Percentiles rank a stretch among this genome's conserved stretches.
Evolutionary conservation across 1,139 yeast genomes (phyloP).

Genomic region (Yamadazyma taylorii): DNA sequence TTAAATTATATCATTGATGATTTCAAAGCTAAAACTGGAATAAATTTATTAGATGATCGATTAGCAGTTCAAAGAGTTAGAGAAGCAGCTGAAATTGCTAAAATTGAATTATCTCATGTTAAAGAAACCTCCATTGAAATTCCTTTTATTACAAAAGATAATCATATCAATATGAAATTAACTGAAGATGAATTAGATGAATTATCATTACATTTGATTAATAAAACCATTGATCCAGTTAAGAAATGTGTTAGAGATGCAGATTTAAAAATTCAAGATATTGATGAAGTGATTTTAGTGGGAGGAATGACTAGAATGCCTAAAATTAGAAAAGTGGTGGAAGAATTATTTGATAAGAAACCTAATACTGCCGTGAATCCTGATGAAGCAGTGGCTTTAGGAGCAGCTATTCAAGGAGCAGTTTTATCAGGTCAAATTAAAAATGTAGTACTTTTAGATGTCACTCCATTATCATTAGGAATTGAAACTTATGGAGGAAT

Average conservation of each 20-base stretch:
- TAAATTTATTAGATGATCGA: constrained; percentile 44
- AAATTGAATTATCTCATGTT: constrained; percentile 68
- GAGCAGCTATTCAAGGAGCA: constrained; percentile 86
- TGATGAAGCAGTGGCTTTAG: constrained; percentile 82
- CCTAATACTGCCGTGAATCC: constrained; percentile 74
- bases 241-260: constrained; percentile 71
- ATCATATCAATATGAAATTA: constrained; percentile 51
- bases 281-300: constrained; percentile 71
- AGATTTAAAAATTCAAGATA: constrained; percentile 56
- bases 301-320: constrained; percentile 93
- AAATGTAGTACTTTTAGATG: constrained; percentile 74
- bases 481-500: constrained; percentile 83
- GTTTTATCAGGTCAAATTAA: constrained; percentile 68
- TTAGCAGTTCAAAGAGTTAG: constrained; percentile 65
- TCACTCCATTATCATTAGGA: constrained; percentile 76
- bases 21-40: constrained; percentile 44
- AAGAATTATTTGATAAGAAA: constrained; percentile 52
- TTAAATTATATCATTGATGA: constrained; percentile 51
- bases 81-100: constrained; percentile 71
- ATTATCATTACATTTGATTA: constrained; percentile 60
- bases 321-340: constrained; percentile 58
- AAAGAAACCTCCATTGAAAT: constrained; percentile 55
- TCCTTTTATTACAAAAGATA: constrained; percentile 58
- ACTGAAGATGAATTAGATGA: constrained; percentile 65
- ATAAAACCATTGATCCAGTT: constrained; percentile 64